phyloP scores from a whole-genome alignment of 129 eudicot species.

The Rutidosis leptorrhynchoides region DNA sequence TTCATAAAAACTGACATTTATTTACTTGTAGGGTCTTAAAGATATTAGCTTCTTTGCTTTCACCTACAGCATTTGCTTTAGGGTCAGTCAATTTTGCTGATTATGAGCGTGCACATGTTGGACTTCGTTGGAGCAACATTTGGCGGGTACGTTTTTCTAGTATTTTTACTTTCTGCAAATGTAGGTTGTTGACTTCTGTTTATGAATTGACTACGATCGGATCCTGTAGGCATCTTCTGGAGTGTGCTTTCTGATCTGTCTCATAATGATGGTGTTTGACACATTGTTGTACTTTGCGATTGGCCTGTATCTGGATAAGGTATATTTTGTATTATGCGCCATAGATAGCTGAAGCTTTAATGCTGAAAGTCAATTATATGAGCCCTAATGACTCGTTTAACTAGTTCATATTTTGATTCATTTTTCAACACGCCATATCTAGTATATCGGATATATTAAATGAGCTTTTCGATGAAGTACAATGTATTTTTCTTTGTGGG shows the following conservation, averaged over 20 bases:
- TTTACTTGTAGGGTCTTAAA: slow-evolving; percentile 62
- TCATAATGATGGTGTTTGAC: slow-evolving; percentile 84
- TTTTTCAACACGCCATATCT: slow-evolving; percentile 7
- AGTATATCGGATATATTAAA: slow-evolving; percentile 2
- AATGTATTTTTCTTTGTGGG: slow-evolving; percentile 5
- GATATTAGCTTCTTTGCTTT: slow-evolving; percentile 85
- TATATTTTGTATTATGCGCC: slow-evolving; percentile 26
- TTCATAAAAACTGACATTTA: slow-evolving; percentile 15
- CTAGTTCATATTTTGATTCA: background rate
- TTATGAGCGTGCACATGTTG: slow-evolving; percentile 98
- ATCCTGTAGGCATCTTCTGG: slow-evolving; percentile 87
- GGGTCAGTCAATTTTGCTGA: slow-evolving; percentile 99
- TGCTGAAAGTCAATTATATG: slow-evolving; percentile 13
- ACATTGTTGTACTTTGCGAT: slow-evolving; percentile 65
- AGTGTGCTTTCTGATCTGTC: slow-evolving; percentile 81
- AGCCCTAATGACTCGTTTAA: background rate
- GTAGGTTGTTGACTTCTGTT: slow-evolving; percentile 6
- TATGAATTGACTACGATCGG: slow-evolving; percentile 7
- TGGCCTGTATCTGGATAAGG: slow-evolving; percentile 96
- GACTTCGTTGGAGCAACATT: slow-evolving; percentile 97
- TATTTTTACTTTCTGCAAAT: slow-evolving; percentile 7
- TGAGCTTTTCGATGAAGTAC: slow-evolving; percentile 11
- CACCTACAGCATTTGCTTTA: slow-evolving; percentile 98
- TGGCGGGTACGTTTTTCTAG: slow-evolving; percentile 66
- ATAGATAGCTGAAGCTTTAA: slow-evolving; percentile 12